A percentile compares a stretch with the other conserved stretches of the same genome.
Conservation (phyloP, 345 rosid genomes). For the Streptanthus diversifolius region DNA sequence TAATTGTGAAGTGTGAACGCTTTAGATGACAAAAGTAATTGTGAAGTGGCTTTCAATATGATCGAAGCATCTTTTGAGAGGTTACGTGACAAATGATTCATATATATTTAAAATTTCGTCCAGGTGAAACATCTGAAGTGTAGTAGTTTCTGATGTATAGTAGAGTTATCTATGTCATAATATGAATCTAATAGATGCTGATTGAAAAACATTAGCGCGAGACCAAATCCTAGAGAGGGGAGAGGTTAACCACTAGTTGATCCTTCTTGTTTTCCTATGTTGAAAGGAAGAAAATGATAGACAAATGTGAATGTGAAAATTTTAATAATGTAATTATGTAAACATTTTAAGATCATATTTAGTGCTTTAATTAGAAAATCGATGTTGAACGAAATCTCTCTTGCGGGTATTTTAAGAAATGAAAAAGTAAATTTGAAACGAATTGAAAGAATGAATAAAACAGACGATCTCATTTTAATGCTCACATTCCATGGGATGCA, state of each 20-base stretch:
- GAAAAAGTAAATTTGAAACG: not conserved
- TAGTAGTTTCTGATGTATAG: not conserved
- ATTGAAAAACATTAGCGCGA: not conserved
- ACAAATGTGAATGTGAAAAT: slow-evolving; percentile 2
- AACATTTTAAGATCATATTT: not conserved
- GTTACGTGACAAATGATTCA: not conserved
- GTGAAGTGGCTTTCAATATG: slow-evolving; percentile 15
- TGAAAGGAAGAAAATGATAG: not conserved
- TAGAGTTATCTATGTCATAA: not conserved
- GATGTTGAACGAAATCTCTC: not conserved
- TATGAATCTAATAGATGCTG: not conserved
- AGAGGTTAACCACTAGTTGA: not conserved
- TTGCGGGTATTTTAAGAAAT: not conserved
- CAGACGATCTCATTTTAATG: not conserved
- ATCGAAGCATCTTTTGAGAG: not conserved
- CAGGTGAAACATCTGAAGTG: not conserved
- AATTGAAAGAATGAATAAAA: not conserved
- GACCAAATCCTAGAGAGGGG: not conserved
- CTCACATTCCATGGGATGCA: too few species aligned
- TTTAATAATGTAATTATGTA: not conserved
- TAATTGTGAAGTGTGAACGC: slow-evolving; percentile 21
- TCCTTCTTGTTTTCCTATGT: not conserved
- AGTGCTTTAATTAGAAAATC: not conserved
- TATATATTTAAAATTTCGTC: not conserved
- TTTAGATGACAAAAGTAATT: not conserved